A percentile compares a stretch with the other conserved stretches of the same genome.
These are phyloP conservation scores for Trichoderma koningii DNA, from an alignment of 2,329 filamentous ascomycete species.

Conservation along the genomic window DNA sequence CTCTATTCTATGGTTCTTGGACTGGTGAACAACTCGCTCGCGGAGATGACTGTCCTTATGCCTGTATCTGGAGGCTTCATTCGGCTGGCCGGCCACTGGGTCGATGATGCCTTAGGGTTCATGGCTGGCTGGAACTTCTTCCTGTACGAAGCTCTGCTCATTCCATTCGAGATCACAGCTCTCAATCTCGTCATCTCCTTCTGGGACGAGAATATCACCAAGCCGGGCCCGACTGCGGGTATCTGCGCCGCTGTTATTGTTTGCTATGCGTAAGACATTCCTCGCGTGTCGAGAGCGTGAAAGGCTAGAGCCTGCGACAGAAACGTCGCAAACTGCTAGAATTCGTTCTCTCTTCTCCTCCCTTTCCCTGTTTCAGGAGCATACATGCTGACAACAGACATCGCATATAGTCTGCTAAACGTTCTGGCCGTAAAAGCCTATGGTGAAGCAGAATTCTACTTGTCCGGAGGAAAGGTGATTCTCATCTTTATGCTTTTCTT, in stretches of 20 bases:
- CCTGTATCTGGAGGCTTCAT: conserved; percentile 66
- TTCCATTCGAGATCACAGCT: conserved; percentile 49
- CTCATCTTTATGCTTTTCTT: conserved; percentile 67
- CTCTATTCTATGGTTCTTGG: conserved; percentile 58
- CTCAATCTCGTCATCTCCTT: conserved; percentile 47
- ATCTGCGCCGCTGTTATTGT: conserved; percentile 60
- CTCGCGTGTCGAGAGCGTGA: conserved; percentile 3
- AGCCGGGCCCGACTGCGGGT: conserved; percentile 67
- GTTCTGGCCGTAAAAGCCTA: conserved; percentile 66
- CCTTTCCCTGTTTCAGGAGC: conserved; percentile 22
- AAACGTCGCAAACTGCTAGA: background rate
- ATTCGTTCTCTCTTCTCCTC: conserved; percentile 2
- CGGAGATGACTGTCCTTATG: conserved; percentile 65
- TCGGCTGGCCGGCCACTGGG: conserved; percentile 65
- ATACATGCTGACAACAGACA: conserved; percentile 35
- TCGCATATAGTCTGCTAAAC: conserved; percentile 54
- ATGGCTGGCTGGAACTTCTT: conserved; percentile 50
- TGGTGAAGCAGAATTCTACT: conserved; percentile 73
- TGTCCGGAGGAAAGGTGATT: conserved; percentile 63
- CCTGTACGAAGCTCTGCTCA: conserved; percentile 48
- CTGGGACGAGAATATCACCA: conserved; percentile 48
- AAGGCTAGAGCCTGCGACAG: background rate
- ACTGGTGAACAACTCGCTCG: conserved; percentile 65
- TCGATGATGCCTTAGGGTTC: conserved; percentile 66
- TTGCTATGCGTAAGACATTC: conserved; percentile 56